Evolutionary conservation across 768 basidiomycete species (phyloP), one percentile per base, ranked within the genome.

Genomic region (Boletus subparvulus): DNA sequence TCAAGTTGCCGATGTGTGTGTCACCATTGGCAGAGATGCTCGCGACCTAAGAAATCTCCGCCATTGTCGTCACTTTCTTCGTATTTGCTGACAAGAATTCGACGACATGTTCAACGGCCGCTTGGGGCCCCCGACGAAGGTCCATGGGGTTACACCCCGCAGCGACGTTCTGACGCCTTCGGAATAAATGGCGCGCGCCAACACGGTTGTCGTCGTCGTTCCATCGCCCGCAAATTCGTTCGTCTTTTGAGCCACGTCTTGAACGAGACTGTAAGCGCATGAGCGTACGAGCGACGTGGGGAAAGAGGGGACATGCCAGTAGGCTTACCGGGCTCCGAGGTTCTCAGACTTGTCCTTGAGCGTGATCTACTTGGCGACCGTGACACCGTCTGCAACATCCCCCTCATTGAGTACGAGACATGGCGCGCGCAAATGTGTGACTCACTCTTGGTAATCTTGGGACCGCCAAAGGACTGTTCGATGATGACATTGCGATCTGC

Each of bases 111-210:
- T 96, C 92, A 45, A 99, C 96, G 47, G 96, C 96, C 11, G 93
- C 92, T 71, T 99, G 96, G 11, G 95, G 87, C 50, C 96, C 96
- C n/a, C 95, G 88, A 59, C 96, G 93, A 57, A 98, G 91, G 77
- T 99, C 96, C 95, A 98, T 99, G 13, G 96, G 96, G 79, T 96
- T 97, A 82, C 96, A 99, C 4, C 96, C 96, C 11, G 96, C 96
- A 21, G 96, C 96, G 56, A 98, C 96, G 67, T 98, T 98, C 81
- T 98, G 67, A 98, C 95, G 73, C 96, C 96, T 75, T 99, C 96
- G 0, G 94, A 84, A 78, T 97, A 99, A 75, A 99, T 98, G 54
- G 96, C 94, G 53, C 94, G 91, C 11, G 96, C 92, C 55, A 98
- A 86, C 51, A 98, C 96, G 36, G 96, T 98, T 5, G 96, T 94